Percentiles rank a stretch among this genome's conserved stretches.
These are phyloP conservation scores for Pholiota adiposa DNA, from an alignment of 1,284 basidiomycete species.

Conservation along the genomic window DNA sequence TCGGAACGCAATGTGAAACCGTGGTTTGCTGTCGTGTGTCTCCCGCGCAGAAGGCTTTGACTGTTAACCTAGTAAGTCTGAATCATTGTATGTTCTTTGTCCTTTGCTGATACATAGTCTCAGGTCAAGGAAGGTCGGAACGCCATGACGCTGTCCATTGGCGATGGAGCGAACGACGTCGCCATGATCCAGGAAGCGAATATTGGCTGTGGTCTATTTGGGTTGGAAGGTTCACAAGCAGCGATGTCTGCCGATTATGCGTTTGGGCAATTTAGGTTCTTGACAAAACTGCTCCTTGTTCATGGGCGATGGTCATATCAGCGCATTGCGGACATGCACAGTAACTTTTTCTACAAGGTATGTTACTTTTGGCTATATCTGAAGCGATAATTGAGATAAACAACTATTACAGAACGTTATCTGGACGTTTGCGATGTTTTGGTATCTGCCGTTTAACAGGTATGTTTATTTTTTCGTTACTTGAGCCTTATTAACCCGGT, in stretches of 20 bases:
- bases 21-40: constrained; percentile 98
- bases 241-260: constrained; percentile 99
- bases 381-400: neutral
- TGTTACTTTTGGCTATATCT: constrained; percentile 13
- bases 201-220: constrained; percentile 92
- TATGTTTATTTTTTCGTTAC: constrained; percentile 34
- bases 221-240: constrained; percentile 96
- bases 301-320: constrained; percentile 98
- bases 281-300: constrained; percentile 91
- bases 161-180: constrained; percentile 95
- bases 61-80: constrained; percentile 82
- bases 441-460: constrained; percentile 91
- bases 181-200: constrained; percentile 99
- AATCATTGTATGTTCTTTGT: neutral
- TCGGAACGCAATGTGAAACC: constrained; percentile 95
- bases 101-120: constrained; percentile 8
- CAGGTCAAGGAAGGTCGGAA: constrained; percentile 94
- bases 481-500: constrained; percentile 14
- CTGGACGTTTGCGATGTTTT: constrained; percentile 93
- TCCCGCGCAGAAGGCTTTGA: constrained; percentile 95
- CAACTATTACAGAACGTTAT: constrained; percentile 72
- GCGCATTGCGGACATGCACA: constrained; percentile 96
- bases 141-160: constrained; percentile 96
- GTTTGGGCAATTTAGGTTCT: constrained; percentile 95
- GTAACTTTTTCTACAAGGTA: constrained; percentile 98